Evolutionary conservation across 2,329 filamentous ascomycete species (phyloP).

Genomic region (Colletotrichum aenigma): DNA sequence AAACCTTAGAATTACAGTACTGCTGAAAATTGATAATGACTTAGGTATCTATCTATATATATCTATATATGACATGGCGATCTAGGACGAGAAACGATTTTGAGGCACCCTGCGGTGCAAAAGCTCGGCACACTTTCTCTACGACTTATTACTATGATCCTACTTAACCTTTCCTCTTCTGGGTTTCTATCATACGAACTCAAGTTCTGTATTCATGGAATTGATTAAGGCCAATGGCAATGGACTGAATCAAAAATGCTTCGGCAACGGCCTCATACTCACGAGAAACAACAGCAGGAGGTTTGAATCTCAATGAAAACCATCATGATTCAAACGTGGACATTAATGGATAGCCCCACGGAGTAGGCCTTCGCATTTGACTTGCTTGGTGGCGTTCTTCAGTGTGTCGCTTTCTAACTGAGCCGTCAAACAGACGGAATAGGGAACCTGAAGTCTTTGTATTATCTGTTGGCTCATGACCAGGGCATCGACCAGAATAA

Average conservation of each 20-base stretch:
- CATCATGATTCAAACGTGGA: background rate
- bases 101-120: background rate
- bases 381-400: background rate
- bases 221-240: too few relatives aligned
- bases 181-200: too few relatives aligned
- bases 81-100: background rate
- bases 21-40: background rate
- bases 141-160: background rate
- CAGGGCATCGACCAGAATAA: background rate
- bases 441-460: background rate
- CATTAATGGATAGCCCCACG: accelerated
- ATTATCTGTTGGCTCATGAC: background rate
- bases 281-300: background rate
- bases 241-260: background rate
- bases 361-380: background rate
- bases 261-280: background rate
- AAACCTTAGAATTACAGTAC: background rate
- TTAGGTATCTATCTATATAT: too few relatives aligned
- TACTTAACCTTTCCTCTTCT: too few relatives aligned
- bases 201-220: too few relatives aligned
- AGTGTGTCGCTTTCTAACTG: background rate
- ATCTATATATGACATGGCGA: background rate
- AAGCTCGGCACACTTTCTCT: background rate
- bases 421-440: background rate
- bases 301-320: background rate